phyloP scores from a whole-genome alignment of 2,329 filamentous ascomycete genomes.

The Aspergillus felis region DNA sequence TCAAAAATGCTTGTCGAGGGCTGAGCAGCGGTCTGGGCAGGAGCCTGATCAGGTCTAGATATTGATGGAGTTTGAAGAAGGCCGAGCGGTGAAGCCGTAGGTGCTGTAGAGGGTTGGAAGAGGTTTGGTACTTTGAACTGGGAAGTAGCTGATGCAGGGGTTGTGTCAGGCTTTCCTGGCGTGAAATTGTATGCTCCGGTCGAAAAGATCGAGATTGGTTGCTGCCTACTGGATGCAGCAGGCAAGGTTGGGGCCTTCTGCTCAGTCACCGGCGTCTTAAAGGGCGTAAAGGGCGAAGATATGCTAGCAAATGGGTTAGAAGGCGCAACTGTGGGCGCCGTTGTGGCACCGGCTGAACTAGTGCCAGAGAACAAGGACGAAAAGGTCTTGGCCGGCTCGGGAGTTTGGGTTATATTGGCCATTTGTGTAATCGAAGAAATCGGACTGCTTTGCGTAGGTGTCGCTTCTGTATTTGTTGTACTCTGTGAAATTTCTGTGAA shows the following conservation, averaged over 20 bases:
- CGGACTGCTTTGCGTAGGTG: neutral
- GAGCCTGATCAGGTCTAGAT: slow-evolving; percentile 3
- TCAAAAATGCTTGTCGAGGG: slow-evolving; percentile 12
- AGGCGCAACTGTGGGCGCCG: neutral
- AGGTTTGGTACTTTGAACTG: neutral
- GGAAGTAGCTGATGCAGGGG: neutral
- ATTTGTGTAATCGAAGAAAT: slow-evolving; percentile 2
- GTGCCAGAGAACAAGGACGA: slow-evolving; percentile 3
- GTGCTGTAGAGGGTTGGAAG: slow-evolving; percentile 2
- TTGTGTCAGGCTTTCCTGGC: neutral
- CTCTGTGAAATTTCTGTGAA: slow-evolving; percentile 22
- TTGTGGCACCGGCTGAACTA: neutral
- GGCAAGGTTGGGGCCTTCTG: slow-evolving; percentile 2
- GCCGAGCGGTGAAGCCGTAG: slow-evolving; percentile 6
- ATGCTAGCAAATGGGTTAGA: slow-evolving; percentile 11
- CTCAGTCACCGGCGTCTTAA: neutral
- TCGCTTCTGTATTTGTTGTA: neutral
- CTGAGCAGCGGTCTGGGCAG: slow-evolving; percentile 9
- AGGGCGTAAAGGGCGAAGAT: neutral
- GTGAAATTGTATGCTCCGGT: neutral
- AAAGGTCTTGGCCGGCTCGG: slow-evolving; percentile 9
- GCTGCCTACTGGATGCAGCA: neutral
- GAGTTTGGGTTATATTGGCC: slow-evolving; percentile 7
- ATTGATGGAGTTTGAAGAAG: neutral
- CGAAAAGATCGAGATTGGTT: slow-evolving; percentile 14